A percentile compares a stretch with the other conserved stretches of the same genome.
Evolutionary conservation across 192 early-diverging fungal genomes (phyloP).

Genomic region (Backusella tarrabulga): DNA sequence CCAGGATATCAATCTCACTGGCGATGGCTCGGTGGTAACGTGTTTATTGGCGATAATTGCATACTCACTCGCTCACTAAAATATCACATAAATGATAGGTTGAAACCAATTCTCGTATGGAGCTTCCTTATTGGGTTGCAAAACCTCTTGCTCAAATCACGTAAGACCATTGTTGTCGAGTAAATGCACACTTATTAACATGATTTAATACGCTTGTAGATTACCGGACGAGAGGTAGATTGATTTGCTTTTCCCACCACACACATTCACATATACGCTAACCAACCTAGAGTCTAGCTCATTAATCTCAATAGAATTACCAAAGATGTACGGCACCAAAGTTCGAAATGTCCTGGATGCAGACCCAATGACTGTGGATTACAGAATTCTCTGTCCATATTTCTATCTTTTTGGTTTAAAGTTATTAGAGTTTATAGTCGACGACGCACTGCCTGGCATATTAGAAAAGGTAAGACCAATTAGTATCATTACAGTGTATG

Average conservation of each 20-base stretch:
- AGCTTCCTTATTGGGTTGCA: conserved; percentile 47
- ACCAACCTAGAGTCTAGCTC: conserved; percentile 12
- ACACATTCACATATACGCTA: not conserved
- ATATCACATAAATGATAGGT: conserved; percentile 11
- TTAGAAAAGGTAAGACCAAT: conserved; percentile 27
- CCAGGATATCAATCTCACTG: conserved; percentile 29
- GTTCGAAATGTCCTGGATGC: conserved; percentile 40
- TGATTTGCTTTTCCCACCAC: not conserved
- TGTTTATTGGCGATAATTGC: not conserved
- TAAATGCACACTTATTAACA: no score
- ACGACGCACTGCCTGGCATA: conserved; percentile 21
- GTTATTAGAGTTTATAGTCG: conserved; percentile 26
- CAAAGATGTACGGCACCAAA: conserved; percentile 31
- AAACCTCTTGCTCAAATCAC: conserved; percentile 27
- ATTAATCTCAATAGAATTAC: conserved; percentile 35
- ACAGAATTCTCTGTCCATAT: conserved; percentile 39
- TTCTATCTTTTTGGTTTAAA: conserved; percentile 42
- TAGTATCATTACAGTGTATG: not conserved
- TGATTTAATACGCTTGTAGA: not conserved
- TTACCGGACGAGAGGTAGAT: conserved; percentile 5
- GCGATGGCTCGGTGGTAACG: conserved; percentile 32
- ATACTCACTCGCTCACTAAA: not conserved
- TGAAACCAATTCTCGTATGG: conserved; percentile 25
- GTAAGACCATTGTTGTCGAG: not conserved
- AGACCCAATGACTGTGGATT: conserved; percentile 34